These are phyloP conservation scores for Verticillium tricorpus DNA, from an alignment of 2,329 filamentous ascomycete species.

Conservation along the genomic window DNA sequence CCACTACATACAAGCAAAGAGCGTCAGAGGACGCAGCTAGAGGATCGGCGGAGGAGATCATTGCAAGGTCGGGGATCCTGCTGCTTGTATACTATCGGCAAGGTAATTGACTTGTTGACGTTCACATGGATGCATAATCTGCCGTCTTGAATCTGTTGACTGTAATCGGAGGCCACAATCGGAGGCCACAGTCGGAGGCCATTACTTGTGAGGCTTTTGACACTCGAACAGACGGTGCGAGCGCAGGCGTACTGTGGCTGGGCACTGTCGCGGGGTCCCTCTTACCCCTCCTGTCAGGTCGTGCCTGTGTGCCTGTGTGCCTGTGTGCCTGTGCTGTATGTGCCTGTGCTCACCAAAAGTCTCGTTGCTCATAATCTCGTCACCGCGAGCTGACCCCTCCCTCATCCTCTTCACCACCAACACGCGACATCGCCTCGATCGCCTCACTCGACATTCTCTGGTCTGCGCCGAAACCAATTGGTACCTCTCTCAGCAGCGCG, in stretches of 20 bases:
- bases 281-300: background rate
- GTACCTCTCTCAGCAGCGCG: too few relatives aligned
- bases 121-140: background rate
- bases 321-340: too few relatives aligned
- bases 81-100: constrained; percentile 15
- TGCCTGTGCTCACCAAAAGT: background rate
- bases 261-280: background rate
- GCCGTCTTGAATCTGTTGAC: too few relatives aligned
- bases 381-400: background rate
- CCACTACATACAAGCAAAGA: constrained; percentile 13
- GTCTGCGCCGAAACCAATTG: background rate
- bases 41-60: constrained; percentile 10
- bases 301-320: too few relatives aligned
- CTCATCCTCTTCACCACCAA: background rate
- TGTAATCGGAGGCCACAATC: too few relatives aligned
- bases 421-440: background rate
- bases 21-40: constrained; percentile 10
- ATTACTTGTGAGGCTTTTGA: background rate
- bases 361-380: background rate
- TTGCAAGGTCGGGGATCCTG: constrained; percentile 11
- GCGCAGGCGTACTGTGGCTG: background rate
- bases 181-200: too few relatives aligned
- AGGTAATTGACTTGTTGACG: background rate
- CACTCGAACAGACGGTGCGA: background rate
- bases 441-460: background rate